phyloP scores from a whole-genome alignment of 2,329 filamentous ascomycete genomes.

The Periglandula ipomoeae region DNA sequence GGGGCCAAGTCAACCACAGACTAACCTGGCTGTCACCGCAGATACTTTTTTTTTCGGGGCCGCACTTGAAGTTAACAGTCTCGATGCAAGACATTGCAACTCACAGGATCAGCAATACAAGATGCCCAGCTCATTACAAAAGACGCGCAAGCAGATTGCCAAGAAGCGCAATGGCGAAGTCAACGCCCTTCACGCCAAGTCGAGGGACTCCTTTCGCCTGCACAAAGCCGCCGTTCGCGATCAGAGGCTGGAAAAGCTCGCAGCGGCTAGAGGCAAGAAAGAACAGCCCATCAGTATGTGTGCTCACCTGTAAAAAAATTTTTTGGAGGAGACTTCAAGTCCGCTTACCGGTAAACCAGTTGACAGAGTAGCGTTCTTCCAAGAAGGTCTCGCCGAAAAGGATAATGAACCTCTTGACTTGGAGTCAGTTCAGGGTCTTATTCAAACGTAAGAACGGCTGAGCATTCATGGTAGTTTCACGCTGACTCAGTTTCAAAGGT shows the following conservation, averaged over 20 bases:
- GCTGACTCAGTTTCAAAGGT: slow-evolving; percentile 34
- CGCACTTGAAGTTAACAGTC: too few species aligned
- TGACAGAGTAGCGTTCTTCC: slow-evolving; percentile 51
- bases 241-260: slow-evolving; percentile 67
- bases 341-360: slow-evolving; percentile 17
- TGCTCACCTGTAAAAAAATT: not conserved
- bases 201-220: slow-evolving; percentile 73
- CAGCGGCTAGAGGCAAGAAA: slow-evolving; percentile 59
- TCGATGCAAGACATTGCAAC: too few species aligned
- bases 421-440: slow-evolving; percentile 49
- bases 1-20: not conserved
- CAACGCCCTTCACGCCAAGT: slow-evolving; percentile 75
- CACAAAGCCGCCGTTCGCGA: slow-evolving; percentile 73
- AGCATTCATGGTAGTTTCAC: slow-evolving; percentile 5
- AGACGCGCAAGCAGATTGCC: slow-evolving; percentile 79
- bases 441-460: slow-evolving; percentile 43
- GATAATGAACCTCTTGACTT: slow-evolving; percentile 37
- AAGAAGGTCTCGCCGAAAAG: slow-evolving; percentile 50
- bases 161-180: slow-evolving; percentile 76
- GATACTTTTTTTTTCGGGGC: not conserved
- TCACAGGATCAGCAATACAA: slow-evolving; percentile 14
- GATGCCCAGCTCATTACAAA: slow-evolving; percentile 72
- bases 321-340: not conserved
- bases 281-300: slow-evolving; percentile 63
- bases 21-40: not conserved